Base-by-base conservation (phyloP, 2,329 filamentous ascomycete genomes). In the Ophiostoma himal-ulmi region DNA sequence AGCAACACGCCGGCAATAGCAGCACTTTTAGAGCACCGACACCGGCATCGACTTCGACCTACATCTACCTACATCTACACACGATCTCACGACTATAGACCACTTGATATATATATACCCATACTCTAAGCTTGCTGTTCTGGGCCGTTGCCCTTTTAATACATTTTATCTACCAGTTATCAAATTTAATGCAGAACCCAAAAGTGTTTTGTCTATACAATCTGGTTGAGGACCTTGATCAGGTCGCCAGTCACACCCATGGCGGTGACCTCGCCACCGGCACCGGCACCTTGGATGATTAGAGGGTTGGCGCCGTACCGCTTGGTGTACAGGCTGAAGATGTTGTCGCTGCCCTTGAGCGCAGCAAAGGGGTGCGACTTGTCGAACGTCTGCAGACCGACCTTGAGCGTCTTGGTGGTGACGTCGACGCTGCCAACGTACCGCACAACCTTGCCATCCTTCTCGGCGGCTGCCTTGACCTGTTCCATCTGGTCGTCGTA, bases 311-410 rank as follows among this genome's bases (percentile, higher is more conserved):
- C 86, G 71, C 93, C 93, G 78, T 99, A 99, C 76, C 95, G 87
- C 84, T 96, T 91, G 6, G 95, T 99, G 82, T 97, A 96, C 84
- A 99, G 97, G 83, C 90, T 96, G 78, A 99, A 97, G 79, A 99
- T 96, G 83, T 99, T 99, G 79, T 98, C 95, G 80, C 94, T 98
- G 48, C 95, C 95, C 86, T 97, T 96, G 71, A 99, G 85, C 67
- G 91, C 91, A 17, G 95, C 95, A 81, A 99, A 97, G 14, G 95
- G 92, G 78, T 96, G 93, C 72, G 91, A 91, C 75, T 88, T 88
- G 75, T 96, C 93, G 75, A 93, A 94, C 81, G 91, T 92, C 84
- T 97, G 90, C 74, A 99, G 82, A 2, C 95, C 94, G 71, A 99
- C 95, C 83, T 94, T 96, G 79, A 98, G 91, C 75, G 89, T 83